These are phyloP conservation scores for Fusarium sp. DNA, from an alignment of 2,329 filamentous ascomycete genomes.

Conservation along the genomic window DNA sequence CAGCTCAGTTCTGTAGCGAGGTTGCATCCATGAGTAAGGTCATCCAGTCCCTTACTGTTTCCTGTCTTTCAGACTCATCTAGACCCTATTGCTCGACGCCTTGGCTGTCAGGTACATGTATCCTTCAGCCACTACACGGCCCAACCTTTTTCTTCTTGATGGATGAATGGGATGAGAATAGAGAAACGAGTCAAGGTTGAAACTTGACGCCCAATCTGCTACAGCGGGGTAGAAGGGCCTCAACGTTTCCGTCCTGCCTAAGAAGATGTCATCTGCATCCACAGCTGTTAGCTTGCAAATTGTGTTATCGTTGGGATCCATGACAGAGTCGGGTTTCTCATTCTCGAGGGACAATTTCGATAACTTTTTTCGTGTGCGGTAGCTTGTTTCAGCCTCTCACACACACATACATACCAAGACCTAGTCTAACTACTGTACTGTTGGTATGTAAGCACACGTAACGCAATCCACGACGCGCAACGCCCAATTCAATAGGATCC, in stretches of 20 bases:
- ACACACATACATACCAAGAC: not conserved
- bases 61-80: conserved; percentile 21
- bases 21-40: conserved; percentile 7
- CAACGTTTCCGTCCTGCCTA: conserved; percentile 7
- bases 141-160: conserved; percentile 1
- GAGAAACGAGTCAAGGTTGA: conserved; percentile 4
- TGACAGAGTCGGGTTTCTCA: not conserved
- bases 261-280: not conserved
- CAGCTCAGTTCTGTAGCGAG: conserved; percentile 12
- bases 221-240: conserved; percentile 31
- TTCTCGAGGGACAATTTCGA: not conserved
- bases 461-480: not conserved
- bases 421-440: not conserved
- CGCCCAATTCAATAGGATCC: not conserved
- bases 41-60: conserved; percentile 12
- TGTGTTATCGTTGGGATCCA: conserved; percentile 5
- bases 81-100: conserved; percentile 19
- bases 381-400: conserved; percentile 8
- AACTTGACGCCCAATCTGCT: conserved; percentile 22
- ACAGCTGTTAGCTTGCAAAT: not conserved
- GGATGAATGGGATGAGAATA: conserved; percentile 9
- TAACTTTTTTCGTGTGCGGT: not conserved
- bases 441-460: not conserved
- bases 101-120: conserved; percentile 18
- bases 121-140: conserved; percentile 18